These are phyloP conservation scores for Pythium monospermum DNA, from an alignment of 352 stramenopile species.

Conservation along the genomic window DNA sequence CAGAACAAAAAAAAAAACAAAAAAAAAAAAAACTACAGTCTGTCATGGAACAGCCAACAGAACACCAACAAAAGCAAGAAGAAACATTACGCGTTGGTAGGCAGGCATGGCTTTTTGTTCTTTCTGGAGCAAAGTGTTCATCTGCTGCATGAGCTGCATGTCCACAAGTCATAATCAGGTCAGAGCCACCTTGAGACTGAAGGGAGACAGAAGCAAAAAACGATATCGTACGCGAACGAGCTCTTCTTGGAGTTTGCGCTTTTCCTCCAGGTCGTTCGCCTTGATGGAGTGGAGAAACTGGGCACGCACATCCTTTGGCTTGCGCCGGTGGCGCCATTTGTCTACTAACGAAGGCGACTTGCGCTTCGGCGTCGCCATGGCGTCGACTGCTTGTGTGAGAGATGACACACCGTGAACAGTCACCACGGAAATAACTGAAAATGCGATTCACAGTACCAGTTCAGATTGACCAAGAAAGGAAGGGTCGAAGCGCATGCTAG, in stretches of 20 bases:
- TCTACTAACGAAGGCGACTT: neutral
- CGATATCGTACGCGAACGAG: conserved; percentile 32
- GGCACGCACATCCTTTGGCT: conserved; percentile 34
- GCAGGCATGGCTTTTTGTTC: conserved; percentile 41
- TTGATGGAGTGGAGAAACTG: conserved; percentile 36
- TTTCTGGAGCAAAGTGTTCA: conserved; percentile 57
- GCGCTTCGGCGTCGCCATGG: neutral
- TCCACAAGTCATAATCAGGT: neutral
- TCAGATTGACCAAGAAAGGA: too few relatives aligned
- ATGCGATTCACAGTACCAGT: too few relatives aligned
- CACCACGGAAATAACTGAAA: conserved; percentile 2
- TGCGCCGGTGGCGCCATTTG: conserved; percentile 19
- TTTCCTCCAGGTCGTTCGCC: conserved; percentile 33
- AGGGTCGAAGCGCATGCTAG: too few relatives aligned
- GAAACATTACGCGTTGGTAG: conserved; percentile 39
- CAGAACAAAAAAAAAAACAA: too few relatives aligned
- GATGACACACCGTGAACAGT: too few relatives aligned
- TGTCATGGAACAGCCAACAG: too few relatives aligned
- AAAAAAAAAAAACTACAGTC: neutral
- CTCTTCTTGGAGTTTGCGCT: conserved; percentile 29
- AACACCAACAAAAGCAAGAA: neutral
- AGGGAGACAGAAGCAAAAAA: too few relatives aligned
- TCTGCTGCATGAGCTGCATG: conserved; percentile 59
- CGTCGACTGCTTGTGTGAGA: too few relatives aligned
- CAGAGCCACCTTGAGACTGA: neutral